Conservation (phyloP, 495 filamentous ascomycete genomes). For the Xylaria acuta region DNA sequence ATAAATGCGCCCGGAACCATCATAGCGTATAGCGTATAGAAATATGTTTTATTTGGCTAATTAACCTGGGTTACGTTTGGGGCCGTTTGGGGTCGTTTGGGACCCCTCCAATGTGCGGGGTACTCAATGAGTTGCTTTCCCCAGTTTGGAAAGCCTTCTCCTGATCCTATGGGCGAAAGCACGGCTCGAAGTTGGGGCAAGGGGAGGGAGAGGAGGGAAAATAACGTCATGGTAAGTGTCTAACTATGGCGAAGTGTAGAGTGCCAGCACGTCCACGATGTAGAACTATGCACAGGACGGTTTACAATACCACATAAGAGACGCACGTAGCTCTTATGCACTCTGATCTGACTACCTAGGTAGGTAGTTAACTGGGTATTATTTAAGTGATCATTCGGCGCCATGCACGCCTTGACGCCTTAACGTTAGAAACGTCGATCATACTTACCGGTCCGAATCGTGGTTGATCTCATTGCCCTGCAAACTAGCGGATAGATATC, state of each 20-base stretch:
- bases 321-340: background rate
- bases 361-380: background rate
- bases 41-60: constrained; percentile 3
- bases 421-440: constrained; percentile 4
- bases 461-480: constrained; percentile 8
- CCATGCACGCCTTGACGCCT: constrained; percentile 17
- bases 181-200: background rate
- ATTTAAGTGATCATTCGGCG: background rate
- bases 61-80: background rate
- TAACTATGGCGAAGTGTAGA: background rate
- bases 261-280: background rate
- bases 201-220: background rate
- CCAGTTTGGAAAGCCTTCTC: background rate
- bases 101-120: background rate
- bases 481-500: background rate
- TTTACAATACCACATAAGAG: background rate
- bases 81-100: too few species aligned
- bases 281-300: background rate
- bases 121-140: background rate
- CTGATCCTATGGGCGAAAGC: background rate
- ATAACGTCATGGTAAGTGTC: background rate
- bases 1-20: too few species aligned
- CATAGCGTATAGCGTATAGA: background rate
- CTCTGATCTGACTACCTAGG: background rate
- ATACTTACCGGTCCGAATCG: background rate